A percentile compares a stretch with the other conserved stretches of the same genome.
Conservation (phyloP, 208 protist genomes). For the Trypanosoma mega region DNA sequence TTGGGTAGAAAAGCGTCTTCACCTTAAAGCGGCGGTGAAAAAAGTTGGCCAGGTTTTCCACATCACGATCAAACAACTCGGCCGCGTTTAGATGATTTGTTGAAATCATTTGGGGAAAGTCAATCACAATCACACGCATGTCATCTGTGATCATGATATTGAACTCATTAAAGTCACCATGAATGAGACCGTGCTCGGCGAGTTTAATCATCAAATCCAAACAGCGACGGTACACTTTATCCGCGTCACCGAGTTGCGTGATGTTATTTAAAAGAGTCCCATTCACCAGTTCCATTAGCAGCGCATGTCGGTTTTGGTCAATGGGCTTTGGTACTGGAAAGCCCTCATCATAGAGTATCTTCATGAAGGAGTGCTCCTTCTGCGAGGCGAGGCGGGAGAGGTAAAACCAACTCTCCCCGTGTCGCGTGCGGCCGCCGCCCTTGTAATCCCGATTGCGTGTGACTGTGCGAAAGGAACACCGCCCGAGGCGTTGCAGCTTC, state of each 20-base stretch:
- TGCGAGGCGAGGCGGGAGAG: constrained; percentile 97
- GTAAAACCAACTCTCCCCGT: constrained; percentile 97
- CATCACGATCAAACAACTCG: constrained; percentile 97
- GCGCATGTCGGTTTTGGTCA: constrained; percentile 97
- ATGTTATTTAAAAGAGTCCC: constrained; percentile 95
- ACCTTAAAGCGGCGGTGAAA: constrained; percentile 94
- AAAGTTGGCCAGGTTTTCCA: constrained; percentile 95
- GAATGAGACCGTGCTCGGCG: constrained; percentile 95
- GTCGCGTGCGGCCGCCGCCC: constrained; percentile 63
- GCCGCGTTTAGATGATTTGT: constrained; percentile 95
- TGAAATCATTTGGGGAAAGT: constrained; percentile 99
- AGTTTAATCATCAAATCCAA: constrained; percentile 94
- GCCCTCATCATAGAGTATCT: constrained; percentile 93
- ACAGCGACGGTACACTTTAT: constrained; percentile 85
- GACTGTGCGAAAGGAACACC: constrained; percentile 97
- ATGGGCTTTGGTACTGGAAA: constrained; percentile 97
- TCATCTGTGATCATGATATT: constrained; percentile 97
- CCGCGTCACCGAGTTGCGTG: constrained; percentile 82
- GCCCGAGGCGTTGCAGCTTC: constrained; percentile 96
- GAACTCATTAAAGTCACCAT: constrained; percentile 99
- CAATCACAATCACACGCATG: constrained; percentile 96
- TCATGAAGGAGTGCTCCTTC: constrained; percentile 99
- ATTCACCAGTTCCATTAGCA: constrained; percentile 96
- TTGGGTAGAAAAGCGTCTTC: constrained; percentile 56
- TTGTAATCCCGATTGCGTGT: constrained; percentile 98